Percentiles rank a stretch among this genome's conserved stretches.
These are phyloP conservation scores for Aspergillus luchuensis DNA, from an alignment of 2,329 filamentous ascomycete species.

Conservation along the genomic window DNA sequence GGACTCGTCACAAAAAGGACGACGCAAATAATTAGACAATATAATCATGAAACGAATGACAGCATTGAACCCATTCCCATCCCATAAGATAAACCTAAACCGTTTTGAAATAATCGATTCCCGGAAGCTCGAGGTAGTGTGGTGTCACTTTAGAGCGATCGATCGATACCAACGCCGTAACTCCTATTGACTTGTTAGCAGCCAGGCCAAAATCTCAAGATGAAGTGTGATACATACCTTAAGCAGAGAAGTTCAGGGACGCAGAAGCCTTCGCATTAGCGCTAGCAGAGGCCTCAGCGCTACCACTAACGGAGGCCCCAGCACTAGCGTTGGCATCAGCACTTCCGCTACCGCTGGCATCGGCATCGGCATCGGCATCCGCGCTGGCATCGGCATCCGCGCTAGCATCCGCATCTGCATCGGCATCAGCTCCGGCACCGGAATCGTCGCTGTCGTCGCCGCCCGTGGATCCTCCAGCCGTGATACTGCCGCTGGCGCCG, in stretches of 20 bases:
- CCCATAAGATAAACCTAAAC: not conserved
- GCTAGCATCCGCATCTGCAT: not conserved
- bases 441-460: not conserved
- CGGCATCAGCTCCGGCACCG: not conserved
- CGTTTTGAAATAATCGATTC: not conserved
- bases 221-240: not conserved
- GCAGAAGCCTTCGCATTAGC: conserved; percentile 12
- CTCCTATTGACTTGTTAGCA: not conserved
- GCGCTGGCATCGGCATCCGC: conserved; percentile 1
- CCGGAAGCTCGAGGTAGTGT: not conserved
- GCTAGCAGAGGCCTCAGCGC: conserved; percentile 10
- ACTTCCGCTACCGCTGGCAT: not conserved
- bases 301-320: not conserved
- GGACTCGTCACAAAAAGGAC: not conserved
- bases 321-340: conserved; percentile 6
- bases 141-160: not conserved
- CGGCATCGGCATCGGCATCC: not conserved
- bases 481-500: not conserved
- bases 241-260: not conserved
- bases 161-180: not conserved
- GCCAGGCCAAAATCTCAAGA: no score
- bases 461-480: not conserved
- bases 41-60: not conserved
- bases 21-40: not conserved
- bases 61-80: not conserved